Evolutionary conservation across 331 rosid species (phyloP).

Genomic region (Telfairia occidentalis): DNA sequence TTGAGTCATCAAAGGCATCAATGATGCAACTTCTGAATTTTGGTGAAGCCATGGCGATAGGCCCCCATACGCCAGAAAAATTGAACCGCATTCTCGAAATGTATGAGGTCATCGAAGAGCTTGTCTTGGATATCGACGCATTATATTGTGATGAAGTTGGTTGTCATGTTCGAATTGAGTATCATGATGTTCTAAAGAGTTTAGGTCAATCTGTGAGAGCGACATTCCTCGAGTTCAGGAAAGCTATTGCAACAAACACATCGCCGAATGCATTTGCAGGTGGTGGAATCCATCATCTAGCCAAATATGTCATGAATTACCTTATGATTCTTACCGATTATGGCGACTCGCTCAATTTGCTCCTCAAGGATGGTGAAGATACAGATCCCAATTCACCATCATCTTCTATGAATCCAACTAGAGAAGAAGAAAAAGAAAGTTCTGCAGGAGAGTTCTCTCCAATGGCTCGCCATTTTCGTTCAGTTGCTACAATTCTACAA

Average conservation of each 20-base stretch:
- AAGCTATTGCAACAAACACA: conserved; percentile 62
- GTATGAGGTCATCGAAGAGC: conserved; percentile 75
- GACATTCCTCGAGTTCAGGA: conserved; percentile 57
- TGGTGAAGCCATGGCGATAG: conserved; percentile 84
- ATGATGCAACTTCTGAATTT: conserved; percentile 80
- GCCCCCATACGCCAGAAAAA: conserved; percentile 87
- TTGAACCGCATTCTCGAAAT: conserved; percentile 72
- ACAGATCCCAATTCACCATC: conserved; percentile 30
- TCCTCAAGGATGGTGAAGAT: conserved; percentile 44
- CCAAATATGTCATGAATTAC: conserved; percentile 82
- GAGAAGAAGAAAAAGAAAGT: conserved; percentile 40
- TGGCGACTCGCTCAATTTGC: conserved; percentile 49
- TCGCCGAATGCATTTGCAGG: conserved; percentile 56
- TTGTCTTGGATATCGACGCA: conserved; percentile 52
- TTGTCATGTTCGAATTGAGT: conserved; percentile 51
- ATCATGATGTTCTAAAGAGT: conserved; percentile 61
- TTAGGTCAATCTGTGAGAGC: conserved; percentile 60
- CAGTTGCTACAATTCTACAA: conserved; percentile 51
- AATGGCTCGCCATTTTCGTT: conserved; percentile 44
- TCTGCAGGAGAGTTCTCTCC: conserved; percentile 32
- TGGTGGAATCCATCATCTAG: conserved; percentile 79
- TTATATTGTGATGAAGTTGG: conserved; percentile 57
- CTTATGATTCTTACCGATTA: conserved; percentile 56
- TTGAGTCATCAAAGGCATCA: conserved; percentile 74
- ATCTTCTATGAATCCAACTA: conserved; percentile 49